Evolutionary conservation across 2,329 filamentous ascomycete genomes (phyloP).

Genomic region (Exophiala calicioides): DNA sequence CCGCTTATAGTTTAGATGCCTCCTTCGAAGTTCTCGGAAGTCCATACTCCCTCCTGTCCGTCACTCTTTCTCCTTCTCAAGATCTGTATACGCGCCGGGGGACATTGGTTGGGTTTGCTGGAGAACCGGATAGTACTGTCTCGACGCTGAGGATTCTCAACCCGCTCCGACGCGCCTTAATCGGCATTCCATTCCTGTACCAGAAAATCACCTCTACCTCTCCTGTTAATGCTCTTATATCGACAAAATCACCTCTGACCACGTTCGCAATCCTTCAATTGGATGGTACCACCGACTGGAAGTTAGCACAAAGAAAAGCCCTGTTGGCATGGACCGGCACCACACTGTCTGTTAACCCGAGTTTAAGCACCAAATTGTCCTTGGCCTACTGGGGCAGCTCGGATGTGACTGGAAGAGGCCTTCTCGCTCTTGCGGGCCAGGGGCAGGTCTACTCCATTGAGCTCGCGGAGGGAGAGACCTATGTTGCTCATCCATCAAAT

Average conservation of each 20-base stretch:
- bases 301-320: conserved; percentile 81
- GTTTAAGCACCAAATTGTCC: conserved; percentile 65
- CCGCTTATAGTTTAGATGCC: conserved; percentile 65
- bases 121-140: conserved; percentile 80
- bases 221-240: conserved; percentile 84
- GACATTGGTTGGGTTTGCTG: conserved; percentile 68
- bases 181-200: conserved; percentile 83
- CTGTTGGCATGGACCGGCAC: conserved; percentile 97
- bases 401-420: conserved; percentile 79
- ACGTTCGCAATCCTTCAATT: conserved; percentile 86
- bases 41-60: conserved; percentile 90
- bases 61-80: conserved; percentile 89
- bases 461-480: conserved; percentile 79
- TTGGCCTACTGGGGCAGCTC: conserved; percentile 91
- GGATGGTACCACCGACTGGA: conserved; percentile 94
- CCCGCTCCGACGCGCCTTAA: conserved; percentile 73
- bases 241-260: conserved; percentile 80
- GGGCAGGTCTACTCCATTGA: conserved; percentile 88
- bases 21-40: conserved; percentile 90
- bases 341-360: conserved; percentile 73
- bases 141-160: conserved; percentile 87
- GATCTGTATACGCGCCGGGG: conserved; percentile 89
- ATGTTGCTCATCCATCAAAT: conserved; percentile 86
- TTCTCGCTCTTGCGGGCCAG: conserved; percentile 79
- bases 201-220: conserved; percentile 76